A percentile compares a stretch with the other conserved stretches of the same genome.
Evolutionary conservation across 371 early-diverging fungal species (phyloP).

Genomic region (Actinomortierella ambigua): DNA sequence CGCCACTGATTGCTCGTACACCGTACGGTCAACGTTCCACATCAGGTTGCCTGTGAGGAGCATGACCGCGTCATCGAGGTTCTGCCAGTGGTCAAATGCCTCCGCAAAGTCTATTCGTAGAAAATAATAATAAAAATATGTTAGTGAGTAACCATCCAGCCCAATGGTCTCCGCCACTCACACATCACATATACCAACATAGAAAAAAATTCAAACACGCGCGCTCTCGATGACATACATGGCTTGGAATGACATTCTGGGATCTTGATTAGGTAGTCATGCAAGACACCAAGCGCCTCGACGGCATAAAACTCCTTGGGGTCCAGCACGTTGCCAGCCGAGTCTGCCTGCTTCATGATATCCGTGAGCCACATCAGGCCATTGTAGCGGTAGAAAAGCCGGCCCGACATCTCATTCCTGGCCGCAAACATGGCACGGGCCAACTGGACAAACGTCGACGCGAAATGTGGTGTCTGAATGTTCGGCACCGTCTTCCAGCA

Average conservation of each 20-base stretch:
- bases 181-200: too few relatives aligned
- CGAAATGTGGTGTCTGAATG: conserved; percentile 6
- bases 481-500: conserved; percentile 30
- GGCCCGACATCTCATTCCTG: conserved; percentile 25
- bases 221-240: conserved; percentile 8
- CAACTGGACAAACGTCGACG: conserved; percentile 9
- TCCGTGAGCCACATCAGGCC: conserved; percentile 34
- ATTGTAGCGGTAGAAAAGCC: conserved; percentile 20
- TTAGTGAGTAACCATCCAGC: neutral
- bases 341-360: conserved; percentile 17
- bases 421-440: conserved; percentile 28
- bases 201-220: too few relatives aligned
- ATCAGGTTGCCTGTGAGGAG: conserved; percentile 31
- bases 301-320: conserved; percentile 35
- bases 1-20: conserved; percentile 18
- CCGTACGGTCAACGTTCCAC: conserved; percentile 24
- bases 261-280: conserved; percentile 36
- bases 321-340: conserved; percentile 15
- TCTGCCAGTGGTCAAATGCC: conserved; percentile 45
- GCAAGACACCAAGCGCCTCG: conserved; percentile 20
- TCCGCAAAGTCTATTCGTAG: conserved; percentile 22
- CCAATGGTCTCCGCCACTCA: too few relatives aligned
- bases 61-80: conserved; percentile 24
- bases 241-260: conserved; percentile 21
- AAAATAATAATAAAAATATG: neutral